Evolutionary conservation across 31 red algal genomes (phyloP).

Genomic region (Odonthalia washingtoniensis): DNA sequence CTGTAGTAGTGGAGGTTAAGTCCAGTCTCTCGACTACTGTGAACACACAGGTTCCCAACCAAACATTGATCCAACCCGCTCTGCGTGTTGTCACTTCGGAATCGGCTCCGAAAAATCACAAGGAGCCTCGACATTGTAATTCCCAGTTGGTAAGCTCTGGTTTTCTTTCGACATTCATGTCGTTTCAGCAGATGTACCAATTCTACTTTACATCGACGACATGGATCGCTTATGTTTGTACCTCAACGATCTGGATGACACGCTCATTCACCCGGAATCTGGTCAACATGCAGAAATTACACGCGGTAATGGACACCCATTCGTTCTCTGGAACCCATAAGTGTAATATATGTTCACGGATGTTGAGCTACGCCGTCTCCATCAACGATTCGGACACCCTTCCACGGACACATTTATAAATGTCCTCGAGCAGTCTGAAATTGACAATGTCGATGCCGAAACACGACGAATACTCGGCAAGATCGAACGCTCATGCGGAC

Average conservation of each 20-base stretch:
- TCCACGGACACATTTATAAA: slow-evolving; percentile 40
- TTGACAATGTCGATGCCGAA: neutral
- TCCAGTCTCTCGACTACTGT: neutral
- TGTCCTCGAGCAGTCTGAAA: slow-evolving; percentile 29
- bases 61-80: neutral
- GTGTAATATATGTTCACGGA: neutral
- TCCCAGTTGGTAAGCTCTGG: neutral
- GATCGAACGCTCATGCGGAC: slow-evolving; percentile 13
- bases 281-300: slow-evolving; percentile 20
- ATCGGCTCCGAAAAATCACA: neutral
- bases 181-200: neutral
- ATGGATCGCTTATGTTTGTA: neutral
- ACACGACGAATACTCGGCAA: slow-evolving; percentile 22
- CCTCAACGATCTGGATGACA: slow-evolving; percentile 7
- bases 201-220: slow-evolving; percentile 26
- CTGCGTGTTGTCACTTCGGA: neutral
- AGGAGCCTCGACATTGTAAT: neutral
- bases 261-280: neutral
- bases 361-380: slow-evolving; percentile 42
- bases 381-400: slow-evolving; percentile 63
- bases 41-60: neutral
- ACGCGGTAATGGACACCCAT: slow-evolving; percentile 24
- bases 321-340: neutral
- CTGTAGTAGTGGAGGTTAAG: neutral
- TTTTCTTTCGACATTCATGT: slow-evolving; percentile 7